These are phyloP conservation scores for Phytophthora quininea DNA, from an alignment of 352 stramenopile species.

Conservation along the genomic window DNA sequence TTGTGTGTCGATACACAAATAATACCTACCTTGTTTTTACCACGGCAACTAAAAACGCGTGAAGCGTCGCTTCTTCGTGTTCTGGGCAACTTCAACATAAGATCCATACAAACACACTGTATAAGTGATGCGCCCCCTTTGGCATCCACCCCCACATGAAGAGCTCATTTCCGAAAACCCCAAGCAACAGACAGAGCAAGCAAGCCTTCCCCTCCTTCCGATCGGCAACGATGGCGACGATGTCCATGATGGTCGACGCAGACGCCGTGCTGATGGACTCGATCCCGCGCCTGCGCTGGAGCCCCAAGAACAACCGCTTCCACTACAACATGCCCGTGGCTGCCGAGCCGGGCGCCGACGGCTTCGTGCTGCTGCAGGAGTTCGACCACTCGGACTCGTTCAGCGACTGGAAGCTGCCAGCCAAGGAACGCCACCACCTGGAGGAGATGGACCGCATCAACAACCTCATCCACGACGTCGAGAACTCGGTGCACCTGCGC, in stretches of 20 bases:
- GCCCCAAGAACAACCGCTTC: slow-evolving; percentile 74
- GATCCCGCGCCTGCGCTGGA: slow-evolving; percentile 79
- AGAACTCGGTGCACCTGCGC: slow-evolving; percentile 67
- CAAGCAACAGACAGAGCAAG: slow-evolving; percentile 16
- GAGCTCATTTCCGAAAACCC: slow-evolving; percentile 31
- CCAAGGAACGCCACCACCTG: slow-evolving; percentile 61
- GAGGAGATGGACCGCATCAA: slow-evolving; percentile 83
- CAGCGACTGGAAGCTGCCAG: slow-evolving; percentile 43
- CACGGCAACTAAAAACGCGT: slow-evolving; percentile 28
- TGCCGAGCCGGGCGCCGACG: slow-evolving; percentile 57
- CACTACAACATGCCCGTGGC: slow-evolving; percentile 75
- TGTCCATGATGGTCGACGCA: slow-evolving; percentile 51
- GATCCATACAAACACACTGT: neutral
- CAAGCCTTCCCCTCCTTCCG: slow-evolving; percentile 5
- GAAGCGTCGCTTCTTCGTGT: neutral
- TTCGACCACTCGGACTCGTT: slow-evolving; percentile 64
- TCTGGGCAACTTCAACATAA: neutral
- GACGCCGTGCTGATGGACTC: slow-evolving; percentile 48
- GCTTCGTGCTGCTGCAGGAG: slow-evolving; percentile 78
- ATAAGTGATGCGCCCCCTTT: too few relatives aligned
- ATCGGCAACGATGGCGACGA: slow-evolving; percentile 44
- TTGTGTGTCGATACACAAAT: neutral
- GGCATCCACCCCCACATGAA: neutral
- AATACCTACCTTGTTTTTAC: slow-evolving; percentile 1
- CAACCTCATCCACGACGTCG: slow-evolving; percentile 70